These are phyloP conservation scores for Dactylellina parvicollis DNA, from an alignment of 2,329 filamentous ascomycete species.

Conservation along the genomic window DNA sequence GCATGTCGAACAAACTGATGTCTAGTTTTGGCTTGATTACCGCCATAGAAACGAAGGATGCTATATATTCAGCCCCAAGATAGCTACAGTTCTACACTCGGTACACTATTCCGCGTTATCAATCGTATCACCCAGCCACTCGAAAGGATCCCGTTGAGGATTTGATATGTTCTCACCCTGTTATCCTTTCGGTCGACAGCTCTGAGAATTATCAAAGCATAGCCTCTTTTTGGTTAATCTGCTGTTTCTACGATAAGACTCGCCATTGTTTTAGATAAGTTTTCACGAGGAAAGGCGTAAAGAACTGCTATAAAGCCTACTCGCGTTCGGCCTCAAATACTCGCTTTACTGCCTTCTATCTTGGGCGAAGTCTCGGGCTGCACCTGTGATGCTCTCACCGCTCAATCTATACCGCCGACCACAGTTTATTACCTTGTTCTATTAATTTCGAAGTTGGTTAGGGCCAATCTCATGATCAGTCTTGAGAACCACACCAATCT, in stretches of 20 bases:
- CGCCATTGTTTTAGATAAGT: not conserved
- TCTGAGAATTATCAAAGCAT: slow-evolving; percentile 8
- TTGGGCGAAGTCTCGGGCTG: slow-evolving; percentile 7
- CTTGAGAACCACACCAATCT: not conserved
- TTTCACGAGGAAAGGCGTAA: slow-evolving; percentile 1
- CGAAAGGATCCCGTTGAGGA: not conserved
- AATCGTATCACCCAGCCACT: not conserved
- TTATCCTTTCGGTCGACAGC: slow-evolving; percentile 5
- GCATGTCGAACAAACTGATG: slow-evolving; percentile 16
- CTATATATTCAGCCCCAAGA: not conserved
- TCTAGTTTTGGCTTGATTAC: slow-evolving; percentile 10
- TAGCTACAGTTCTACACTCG: not conserved
- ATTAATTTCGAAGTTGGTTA: not conserved
- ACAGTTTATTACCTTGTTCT: slow-evolving; percentile 26
- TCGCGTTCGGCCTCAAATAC: not conserved
- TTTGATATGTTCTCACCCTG: not conserved
- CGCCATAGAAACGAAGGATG: not conserved
- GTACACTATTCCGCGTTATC: not conserved
- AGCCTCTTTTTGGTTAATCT: slow-evolving; percentile 10
- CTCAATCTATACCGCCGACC: not conserved
- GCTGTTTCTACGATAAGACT: not conserved
- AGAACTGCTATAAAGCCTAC: not conserved
- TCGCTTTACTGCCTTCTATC: slow-evolving; percentile 9
- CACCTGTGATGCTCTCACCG: not conserved
- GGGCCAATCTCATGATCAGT: slow-evolving; percentile 3